Conservation (phyloP, 2,329 filamentous ascomycete genomes). For the Claviceps sp. region DNA sequence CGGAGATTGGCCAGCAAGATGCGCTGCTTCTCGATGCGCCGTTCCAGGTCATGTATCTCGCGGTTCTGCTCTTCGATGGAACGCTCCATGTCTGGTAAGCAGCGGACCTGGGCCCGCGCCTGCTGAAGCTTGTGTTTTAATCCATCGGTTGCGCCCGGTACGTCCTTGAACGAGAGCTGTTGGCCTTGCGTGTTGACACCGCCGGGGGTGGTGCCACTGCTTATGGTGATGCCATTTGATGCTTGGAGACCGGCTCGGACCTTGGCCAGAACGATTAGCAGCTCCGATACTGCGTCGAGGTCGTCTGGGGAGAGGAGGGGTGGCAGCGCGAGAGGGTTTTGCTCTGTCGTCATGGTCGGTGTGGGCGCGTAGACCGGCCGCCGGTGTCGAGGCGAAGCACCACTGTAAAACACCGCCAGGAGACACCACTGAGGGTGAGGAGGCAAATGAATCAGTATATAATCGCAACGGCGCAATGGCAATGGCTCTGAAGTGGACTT, state of each 20-base stretch:
- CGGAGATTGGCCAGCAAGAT: constrained; percentile 41
- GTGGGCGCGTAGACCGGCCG: not conserved
- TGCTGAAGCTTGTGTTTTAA: constrained; percentile 76
- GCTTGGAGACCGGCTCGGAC: constrained; percentile 42
- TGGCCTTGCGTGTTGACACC: constrained; percentile 21
- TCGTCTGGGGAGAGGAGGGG: constrained; percentile 63
- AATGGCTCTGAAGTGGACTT: too few species aligned
- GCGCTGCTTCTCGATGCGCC: constrained; percentile 47
- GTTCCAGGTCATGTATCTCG: constrained; percentile 56
- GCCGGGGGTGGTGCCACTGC: constrained; percentile 24
- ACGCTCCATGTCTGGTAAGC: constrained; percentile 57
- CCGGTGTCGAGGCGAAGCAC: not conserved
- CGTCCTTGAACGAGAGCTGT: constrained; percentile 50
- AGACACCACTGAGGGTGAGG: too few species aligned
- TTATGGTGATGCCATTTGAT: constrained; percentile 24
- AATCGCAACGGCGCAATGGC: too few species aligned
- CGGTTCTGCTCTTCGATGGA: constrained; percentile 53
- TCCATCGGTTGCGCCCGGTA: constrained; percentile 62
- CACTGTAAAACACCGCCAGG: too few species aligned
- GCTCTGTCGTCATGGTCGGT: constrained; percentile 16
- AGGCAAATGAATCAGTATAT: too few species aligned
- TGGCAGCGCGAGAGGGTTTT: constrained; percentile 38
- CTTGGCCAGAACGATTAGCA: constrained; percentile 64
- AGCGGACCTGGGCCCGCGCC: constrained; percentile 52
- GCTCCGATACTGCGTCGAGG: constrained; percentile 74